These are phyloP conservation scores for Kwoniella shivajii DNA, from an alignment of 1,284 basidiomycete species.

Conservation along the genomic window DNA sequence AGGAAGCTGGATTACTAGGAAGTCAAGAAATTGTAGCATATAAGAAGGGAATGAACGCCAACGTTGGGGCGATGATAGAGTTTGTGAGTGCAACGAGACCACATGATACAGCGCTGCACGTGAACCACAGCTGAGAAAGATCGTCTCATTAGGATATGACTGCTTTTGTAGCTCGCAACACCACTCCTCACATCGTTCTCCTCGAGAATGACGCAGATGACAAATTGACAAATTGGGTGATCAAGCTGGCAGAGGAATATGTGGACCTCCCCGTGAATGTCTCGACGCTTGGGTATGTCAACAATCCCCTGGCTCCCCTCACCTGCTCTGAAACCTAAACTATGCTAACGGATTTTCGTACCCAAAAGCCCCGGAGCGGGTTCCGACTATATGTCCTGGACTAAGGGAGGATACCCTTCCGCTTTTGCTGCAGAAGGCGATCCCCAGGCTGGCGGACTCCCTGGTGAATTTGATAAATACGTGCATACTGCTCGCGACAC, in stretches of 20 bases:
- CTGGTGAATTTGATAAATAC: constrained; percentile 30
- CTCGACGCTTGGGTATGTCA: constrained; percentile 18
- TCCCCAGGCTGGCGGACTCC: constrained; percentile 17
- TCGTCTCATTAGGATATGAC: constrained; percentile 27
- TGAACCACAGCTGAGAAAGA: background rate
- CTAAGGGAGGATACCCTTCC: constrained; percentile 24
- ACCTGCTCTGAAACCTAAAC: background rate
- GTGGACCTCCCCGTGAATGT: constrained; percentile 15
- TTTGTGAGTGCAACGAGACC: constrained; percentile 20
- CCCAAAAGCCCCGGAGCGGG: constrained; percentile 13
- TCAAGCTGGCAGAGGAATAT: constrained; percentile 27
- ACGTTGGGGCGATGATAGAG: constrained; percentile 33
- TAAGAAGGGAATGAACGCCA: constrained; percentile 23
- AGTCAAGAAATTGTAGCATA: constrained; percentile 42
- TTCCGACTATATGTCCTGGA: constrained; percentile 36
- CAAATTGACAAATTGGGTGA: constrained; percentile 29
- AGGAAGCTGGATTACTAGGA: constrained; percentile 55
- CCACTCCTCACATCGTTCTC: constrained; percentile 21
- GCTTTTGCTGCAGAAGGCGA: constrained; percentile 31
- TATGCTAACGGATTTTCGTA: background rate
- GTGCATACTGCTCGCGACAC: constrained; percentile 30
- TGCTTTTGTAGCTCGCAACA: constrained; percentile 23
- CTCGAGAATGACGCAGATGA: constrained; percentile 24
- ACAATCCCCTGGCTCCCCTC: background rate
- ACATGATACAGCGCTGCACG: background rate